These are phyloP conservation scores for Populus euphratica DNA, from an alignment of 345 rosid species.

Conservation along the genomic window DNA sequence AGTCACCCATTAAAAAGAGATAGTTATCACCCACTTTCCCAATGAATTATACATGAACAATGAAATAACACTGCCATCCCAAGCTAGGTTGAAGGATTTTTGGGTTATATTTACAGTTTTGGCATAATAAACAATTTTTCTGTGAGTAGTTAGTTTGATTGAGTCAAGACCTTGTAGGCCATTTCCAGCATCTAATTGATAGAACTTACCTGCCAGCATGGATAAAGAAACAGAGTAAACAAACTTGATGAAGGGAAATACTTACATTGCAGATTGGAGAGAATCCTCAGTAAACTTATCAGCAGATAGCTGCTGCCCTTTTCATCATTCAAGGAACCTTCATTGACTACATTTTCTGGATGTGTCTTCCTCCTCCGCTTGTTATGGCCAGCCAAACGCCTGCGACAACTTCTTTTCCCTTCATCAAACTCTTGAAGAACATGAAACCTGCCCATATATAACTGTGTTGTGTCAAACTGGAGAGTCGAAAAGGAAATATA, in stretches of 20 bases:
- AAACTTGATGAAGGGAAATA: not conserved
- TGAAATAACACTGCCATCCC: not conserved
- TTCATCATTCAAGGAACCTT: slow-evolving; percentile 59
- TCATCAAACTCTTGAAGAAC: slow-evolving; percentile 95
- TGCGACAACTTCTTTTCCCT: slow-evolving; percentile 96
- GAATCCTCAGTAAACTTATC: slow-evolving; percentile 79
- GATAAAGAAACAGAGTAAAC: not conserved
- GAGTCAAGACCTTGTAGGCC: not conserved
- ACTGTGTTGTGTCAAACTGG: slow-evolving; percentile 33
- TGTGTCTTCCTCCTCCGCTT: slow-evolving; percentile 95
- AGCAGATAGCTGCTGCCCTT: slow-evolving; percentile 72
- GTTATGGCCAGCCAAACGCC: slow-evolving; percentile 98
- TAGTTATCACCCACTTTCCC: not conserved
- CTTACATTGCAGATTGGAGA: slow-evolving; percentile 86
- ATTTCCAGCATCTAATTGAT: not conserved
- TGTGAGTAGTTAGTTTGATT: not conserved
- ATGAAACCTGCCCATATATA: slow-evolving; percentile 67
- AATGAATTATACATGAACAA: not conserved
- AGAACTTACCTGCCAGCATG: not conserved
- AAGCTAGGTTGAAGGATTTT: not conserved
- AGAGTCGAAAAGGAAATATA: not conserved
- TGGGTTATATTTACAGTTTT: not conserved
- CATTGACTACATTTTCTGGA: slow-evolving; percentile 56
- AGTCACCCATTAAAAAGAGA: not conserved
- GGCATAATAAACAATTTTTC: not conserved